These are phyloP conservation scores for Brettanomyces sp. DNA, from an alignment of 805 yeast genomes.

Conservation along the genomic window DNA sequence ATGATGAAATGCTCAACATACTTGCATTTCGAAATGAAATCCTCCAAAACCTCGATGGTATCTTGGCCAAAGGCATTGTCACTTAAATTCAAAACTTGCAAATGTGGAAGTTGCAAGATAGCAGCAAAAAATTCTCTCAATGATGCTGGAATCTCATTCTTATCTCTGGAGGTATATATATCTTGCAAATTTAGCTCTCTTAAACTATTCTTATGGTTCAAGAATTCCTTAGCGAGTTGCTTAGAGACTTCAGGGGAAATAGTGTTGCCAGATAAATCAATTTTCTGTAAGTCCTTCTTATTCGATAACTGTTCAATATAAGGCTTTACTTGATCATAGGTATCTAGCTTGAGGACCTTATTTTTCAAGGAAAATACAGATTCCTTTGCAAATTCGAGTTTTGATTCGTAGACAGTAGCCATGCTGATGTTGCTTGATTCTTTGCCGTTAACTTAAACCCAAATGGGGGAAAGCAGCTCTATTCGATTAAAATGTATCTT, in stretches of 20 bases:
- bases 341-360: conserved; percentile 66
- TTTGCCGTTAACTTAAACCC: neutral
- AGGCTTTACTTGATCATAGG: conserved; percentile 65
- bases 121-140: conserved; percentile 66
- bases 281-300: conserved; percentile 32
- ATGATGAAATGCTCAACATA: conserved; percentile 79
- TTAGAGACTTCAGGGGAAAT: conserved; percentile 85
- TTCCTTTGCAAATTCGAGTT: conserved; percentile 32
- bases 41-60: conserved; percentile 83
- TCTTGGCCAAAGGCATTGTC: conserved; percentile 97
- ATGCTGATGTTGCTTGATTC: conserved; percentile 8
- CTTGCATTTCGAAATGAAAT: conserved; percentile 62
- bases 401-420: conserved; percentile 27
- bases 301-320: conserved; percentile 46
- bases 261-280: conserved; percentile 89
- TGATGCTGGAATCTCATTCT: conserved; percentile 87
- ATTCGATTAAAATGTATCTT: too few relatives aligned
- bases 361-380: conserved; percentile 59
- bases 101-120: conserved; percentile 55
- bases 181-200: conserved; percentile 80
- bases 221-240: conserved; percentile 50
- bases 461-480: too few relatives aligned
- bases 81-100: conserved; percentile 70
- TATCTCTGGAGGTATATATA: conserved; percentile 87
- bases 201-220: conserved; percentile 33